These are phyloP conservation scores for Andrographis paniculata DNA, from an alignment of 305 asterid genomes.

Conservation along the genomic window DNA sequence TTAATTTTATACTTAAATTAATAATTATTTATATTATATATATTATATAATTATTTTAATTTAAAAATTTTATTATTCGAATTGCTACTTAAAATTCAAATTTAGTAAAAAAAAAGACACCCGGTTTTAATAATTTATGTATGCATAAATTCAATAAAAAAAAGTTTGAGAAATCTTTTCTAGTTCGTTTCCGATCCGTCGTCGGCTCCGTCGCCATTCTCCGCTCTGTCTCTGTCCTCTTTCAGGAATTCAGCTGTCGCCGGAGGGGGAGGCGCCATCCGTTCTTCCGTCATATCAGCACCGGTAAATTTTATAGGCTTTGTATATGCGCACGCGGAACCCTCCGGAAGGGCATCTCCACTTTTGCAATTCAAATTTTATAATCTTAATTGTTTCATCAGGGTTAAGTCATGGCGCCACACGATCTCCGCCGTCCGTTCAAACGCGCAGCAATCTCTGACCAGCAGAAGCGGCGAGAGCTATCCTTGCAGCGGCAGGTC, in stretches of 20 bases:
- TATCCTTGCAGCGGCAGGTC: constrained; percentile 68
- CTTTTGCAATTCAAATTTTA: neutral
- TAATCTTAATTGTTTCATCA: neutral
- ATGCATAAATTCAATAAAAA: too few species aligned
- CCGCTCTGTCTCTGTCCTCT: neutral
- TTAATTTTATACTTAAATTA: too few species aligned
- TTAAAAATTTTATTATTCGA: too few species aligned
- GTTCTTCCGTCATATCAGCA: neutral
- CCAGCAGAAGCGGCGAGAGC: constrained; percentile 82
- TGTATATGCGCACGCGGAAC: neutral
- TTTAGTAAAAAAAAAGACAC: too few species aligned
- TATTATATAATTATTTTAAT: too few species aligned
- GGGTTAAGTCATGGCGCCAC: constrained; percentile 55
- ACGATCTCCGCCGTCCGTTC: constrained; percentile 73
- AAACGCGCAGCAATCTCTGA: constrained; percentile 83
- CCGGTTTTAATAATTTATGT: too few species aligned
- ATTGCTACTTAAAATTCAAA: too few species aligned
- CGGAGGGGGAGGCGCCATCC: neutral
- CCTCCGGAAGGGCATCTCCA: neutral
- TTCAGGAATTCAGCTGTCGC: neutral
- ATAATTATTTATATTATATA: too few species aligned
- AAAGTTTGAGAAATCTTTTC: too few species aligned
- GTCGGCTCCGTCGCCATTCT: too few species aligned
- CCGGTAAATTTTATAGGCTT: neutral
- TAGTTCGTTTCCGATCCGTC: too few species aligned